Evolutionary conservation across 192 early-diverging fungal genomes (phyloP), one percentile per base, ranked within the genome.

Genomic region (Rhizophagus prolifer): DNA sequence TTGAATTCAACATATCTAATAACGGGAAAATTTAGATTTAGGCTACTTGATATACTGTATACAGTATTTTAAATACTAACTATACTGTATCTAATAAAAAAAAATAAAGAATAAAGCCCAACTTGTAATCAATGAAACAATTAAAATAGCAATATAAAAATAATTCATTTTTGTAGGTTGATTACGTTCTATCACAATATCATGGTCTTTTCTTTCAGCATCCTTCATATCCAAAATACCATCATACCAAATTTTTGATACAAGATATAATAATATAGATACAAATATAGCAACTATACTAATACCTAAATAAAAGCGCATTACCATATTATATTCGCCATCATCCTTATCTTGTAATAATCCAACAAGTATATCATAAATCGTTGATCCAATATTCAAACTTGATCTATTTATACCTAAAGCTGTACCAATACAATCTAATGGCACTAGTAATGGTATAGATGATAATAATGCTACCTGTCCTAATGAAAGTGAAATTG

Each of bases 351-450:
- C 64, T 66, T 66, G 64, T 34, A 66, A 66, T 34, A 66, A 21
- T 34, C 64, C 64, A 9, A 66, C 31, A 38, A 66, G 8, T 21
- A 66, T 66, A 34, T 66, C 64, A 38, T 36, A 38, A 34, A 66
- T 34, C 3, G 64, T 66, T 19, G 64, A 28, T 9, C 64, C 64
- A 66, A 66, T 66, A 21, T 66, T 66, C n/a, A 12, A 38, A 66
- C 28, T 34, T 21, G 64, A 66, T 66, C 38, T 66, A 21, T 34
- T 0, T 34, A 66, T 38, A 6, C 64, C 64, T 21, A 66, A 38
- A 38, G 28, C 64, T 34, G 64, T 66, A 21, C 64, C 64, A n/a
- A 66, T 19, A 66, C 38, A 66, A 34, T 66, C 34, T 66, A 66
- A 66, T n/a, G 64, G 64, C 36, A 66, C n/a, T 66, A 66, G 1